A percentile compares a stretch with the other conserved stretches of the same genome.
phyloP scores from a whole-genome alignment of 2,329 filamentous ascomycete species.

The Drechmeria coniospora region DNA sequence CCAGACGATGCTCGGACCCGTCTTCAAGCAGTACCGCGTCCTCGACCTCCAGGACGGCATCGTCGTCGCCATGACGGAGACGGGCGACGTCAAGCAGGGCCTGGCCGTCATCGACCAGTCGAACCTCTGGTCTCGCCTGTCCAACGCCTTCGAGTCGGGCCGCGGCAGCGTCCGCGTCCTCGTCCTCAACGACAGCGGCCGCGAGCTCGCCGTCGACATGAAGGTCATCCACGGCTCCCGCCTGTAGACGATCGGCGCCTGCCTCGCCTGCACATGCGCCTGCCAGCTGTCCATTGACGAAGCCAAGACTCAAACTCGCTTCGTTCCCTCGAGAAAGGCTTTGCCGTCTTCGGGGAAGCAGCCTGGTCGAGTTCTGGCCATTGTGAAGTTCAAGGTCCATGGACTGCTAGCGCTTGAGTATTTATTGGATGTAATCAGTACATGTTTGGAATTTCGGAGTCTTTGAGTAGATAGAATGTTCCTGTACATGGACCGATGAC shows the following conservation, averaged over 20 bases:
- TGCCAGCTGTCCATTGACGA: slow-evolving; percentile 4
- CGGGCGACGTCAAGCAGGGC: slow-evolving; percentile 92
- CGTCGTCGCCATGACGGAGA: slow-evolving; percentile 97
- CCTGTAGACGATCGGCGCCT: slow-evolving; percentile 29
- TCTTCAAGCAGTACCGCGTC: slow-evolving; percentile 99
- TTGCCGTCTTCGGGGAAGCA: slow-evolving; percentile 1
- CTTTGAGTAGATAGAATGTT: slow-evolving; percentile 26
- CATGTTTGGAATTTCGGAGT: slow-evolving; percentile 20
- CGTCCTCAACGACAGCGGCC: slow-evolving; percentile 84
- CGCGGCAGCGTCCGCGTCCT: slow-evolving; percentile 88
- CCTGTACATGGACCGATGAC: slow-evolving; percentile 25
- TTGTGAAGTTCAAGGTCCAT: slow-evolving; percentile 11
- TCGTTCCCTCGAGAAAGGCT: too few species aligned
- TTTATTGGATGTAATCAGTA: too few species aligned
- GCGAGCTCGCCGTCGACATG: slow-evolving; percentile 95
- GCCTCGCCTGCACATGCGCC: neutral
- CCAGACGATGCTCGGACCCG: slow-evolving; percentile 97
- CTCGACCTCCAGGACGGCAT: slow-evolving; percentile 82
- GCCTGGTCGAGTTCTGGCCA: slow-evolving; percentile 6
- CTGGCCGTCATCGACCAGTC: slow-evolving; percentile 92
- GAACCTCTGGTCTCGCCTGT: slow-evolving; percentile 67
- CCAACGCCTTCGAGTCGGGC: slow-evolving; percentile 74
- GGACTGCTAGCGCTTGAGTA: too few species aligned
- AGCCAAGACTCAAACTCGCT: too few species aligned
- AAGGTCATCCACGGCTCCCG: slow-evolving; percentile 83